Evolutionary conservation across 2,329 filamentous ascomycete species (phyloP), one percentile per base, ranked within the genome.

Genomic region (Colletotrichum lentis): DNA sequence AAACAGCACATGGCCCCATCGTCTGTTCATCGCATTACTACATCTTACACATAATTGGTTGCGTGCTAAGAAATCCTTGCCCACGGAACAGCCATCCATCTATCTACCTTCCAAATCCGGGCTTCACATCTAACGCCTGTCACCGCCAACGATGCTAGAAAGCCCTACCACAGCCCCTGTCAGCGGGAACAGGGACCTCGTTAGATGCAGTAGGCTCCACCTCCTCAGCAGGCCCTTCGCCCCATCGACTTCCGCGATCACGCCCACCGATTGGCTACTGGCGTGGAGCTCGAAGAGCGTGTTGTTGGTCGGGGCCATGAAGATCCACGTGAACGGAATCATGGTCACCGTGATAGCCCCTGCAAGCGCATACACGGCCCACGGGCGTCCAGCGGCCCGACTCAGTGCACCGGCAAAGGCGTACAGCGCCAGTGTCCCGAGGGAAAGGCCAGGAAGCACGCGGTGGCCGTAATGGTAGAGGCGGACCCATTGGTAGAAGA

Each of bases 151-250:
- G 6, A 31, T 52, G 12, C 54, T 6, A 27, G 20, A 43, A 44
- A 56, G 54, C 39, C 54, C 20, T 27, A 56, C 22, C 22, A 56
- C 39, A 27, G 37, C 54, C 54, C 54, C 54, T 44, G 39, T 56
- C 20, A 56, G 54, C 39, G 39, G 27, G 37, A 56, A 56, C 12
- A 27, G 54, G 54, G 39, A 44, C 22, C 39, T 56, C 39, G 16
- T n/a, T 20, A 43, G 31, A 53, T 53, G 16, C 27, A 53, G 27
- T 18, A 53, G 27, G 27, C 50, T 53, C 41, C 6, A n/a, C 41
- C 18, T 35, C 37, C 53, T 44, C 18, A 11, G 12, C 37, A 22
- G 18, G 41, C 41, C 41, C 41, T 56, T 31, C 6, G 6, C 27
- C 27, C 27, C 37, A n/a, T 43, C 20, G 3, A 16, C 11, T 31